phyloP scores from a whole-genome alignment of 768 basidiomycete genomes.

The Tulasnella calospora region DNA sequence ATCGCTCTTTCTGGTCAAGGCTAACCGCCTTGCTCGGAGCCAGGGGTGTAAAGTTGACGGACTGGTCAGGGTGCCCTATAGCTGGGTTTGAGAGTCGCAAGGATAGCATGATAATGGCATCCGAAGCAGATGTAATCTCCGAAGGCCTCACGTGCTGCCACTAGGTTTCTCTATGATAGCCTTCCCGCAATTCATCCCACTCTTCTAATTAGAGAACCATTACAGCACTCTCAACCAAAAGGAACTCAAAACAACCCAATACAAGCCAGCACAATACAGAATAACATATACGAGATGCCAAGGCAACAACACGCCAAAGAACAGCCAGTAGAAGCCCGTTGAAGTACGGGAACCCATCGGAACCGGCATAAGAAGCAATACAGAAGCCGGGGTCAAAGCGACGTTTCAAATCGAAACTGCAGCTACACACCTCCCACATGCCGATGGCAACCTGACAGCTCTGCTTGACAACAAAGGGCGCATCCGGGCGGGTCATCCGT shows the following conservation, averaged over 20 bases:
- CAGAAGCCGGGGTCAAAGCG: not conserved
- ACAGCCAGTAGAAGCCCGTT: slow-evolving; percentile 38
- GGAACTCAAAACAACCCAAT: not conserved
- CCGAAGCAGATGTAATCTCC: not conserved
- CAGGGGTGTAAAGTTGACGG: not conserved
- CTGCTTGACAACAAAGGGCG: slow-evolving; percentile 86
- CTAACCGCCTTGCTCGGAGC: not conserved
- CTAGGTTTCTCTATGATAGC: not conserved
- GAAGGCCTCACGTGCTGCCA: not conserved
- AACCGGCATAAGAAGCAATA: slow-evolving; percentile 75
- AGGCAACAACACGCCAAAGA: not conserved
- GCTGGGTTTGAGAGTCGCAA: not conserved
- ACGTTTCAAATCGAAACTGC: slow-evolving; percentile 7
- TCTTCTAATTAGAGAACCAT: not conserved
- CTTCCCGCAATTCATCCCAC: not conserved
- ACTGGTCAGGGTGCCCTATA: not conserved
- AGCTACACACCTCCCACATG: slow-evolving; percentile 79
- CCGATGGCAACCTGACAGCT: slow-evolving; percentile 95
- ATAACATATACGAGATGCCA: not conserved
- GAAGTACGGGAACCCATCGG: slow-evolving; percentile 74
- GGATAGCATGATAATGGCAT: not conserved
- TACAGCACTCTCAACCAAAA: not conserved
- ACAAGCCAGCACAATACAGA: not conserved
- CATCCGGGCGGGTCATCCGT: slow-evolving; percentile 72
- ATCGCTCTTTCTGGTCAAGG: slow-evolving; percentile 4